phyloP scores from a whole-genome alignment of 2,329 filamentous ascomycete genomes.

The Beauveria scarabaeidicola region DNA sequence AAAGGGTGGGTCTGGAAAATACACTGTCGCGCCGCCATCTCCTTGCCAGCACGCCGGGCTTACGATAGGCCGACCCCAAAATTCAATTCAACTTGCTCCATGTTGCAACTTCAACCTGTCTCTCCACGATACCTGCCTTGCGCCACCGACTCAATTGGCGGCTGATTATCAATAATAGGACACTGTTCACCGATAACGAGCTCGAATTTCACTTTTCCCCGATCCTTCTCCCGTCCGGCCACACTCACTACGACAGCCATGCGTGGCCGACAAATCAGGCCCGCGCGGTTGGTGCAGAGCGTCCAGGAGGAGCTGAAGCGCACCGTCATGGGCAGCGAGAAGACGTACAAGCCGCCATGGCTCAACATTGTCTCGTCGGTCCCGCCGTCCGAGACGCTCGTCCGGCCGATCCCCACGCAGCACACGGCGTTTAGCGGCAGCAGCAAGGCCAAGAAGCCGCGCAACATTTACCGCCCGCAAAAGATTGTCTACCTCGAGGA shows the following conservation, averaged over 20 bases:
- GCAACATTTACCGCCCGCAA: conserved; percentile 72
- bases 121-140: conserved; percentile 15
- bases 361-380: conserved; percentile 41
- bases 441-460: conserved; percentile 44
- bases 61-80: conserved; percentile 24
- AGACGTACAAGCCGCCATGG: conserved; percentile 36
- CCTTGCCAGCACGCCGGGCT: conserved; percentile 17
- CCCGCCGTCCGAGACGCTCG: conserved; percentile 50
- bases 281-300: conserved; percentile 39
- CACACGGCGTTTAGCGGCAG: conserved; percentile 30
- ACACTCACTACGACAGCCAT: conserved; percentile 19
- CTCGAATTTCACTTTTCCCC: background rate
- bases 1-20: conserved; percentile 8
- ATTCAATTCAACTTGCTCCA: background rate
- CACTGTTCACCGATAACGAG: too few species aligned
- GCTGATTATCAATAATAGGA: background rate
- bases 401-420: conserved; percentile 42
- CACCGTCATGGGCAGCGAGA: conserved; percentile 27
- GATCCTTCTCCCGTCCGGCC: conserved; percentile 4
- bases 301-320: conserved; percentile 36
- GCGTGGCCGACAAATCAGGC: conserved; percentile 36
- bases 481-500: conserved; percentile 77
- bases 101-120: conserved; percentile 1
- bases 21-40: background rate
- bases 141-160: background rate